Conservation (phyloP, 2,329 filamentous ascomycete genomes). For the Diaporthe citrichinensis region DNA sequence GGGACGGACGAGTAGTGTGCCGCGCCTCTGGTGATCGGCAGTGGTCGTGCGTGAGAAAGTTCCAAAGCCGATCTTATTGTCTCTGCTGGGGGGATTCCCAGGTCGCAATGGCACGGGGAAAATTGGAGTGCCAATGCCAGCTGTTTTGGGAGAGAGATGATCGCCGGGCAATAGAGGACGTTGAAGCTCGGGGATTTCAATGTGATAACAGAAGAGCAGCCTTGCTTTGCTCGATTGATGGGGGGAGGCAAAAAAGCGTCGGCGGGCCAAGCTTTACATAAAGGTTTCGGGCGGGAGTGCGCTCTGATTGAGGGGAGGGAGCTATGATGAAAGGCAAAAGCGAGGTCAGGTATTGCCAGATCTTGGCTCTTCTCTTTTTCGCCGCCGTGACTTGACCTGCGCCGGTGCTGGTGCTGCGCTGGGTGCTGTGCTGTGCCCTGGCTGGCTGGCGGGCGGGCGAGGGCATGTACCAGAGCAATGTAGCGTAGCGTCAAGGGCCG, state of each 20-base stretch:
- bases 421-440: conserved; percentile 11
- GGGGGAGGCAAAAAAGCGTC: background rate
- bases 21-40: conserved; percentile 30
- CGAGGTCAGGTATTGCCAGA: conserved; percentile 24
- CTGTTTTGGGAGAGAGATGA: conserved; percentile 13
- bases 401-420: background rate
- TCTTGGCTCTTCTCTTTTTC: conserved; percentile 20
- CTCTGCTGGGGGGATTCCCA: conserved; percentile 7
- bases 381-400: conserved; percentile 6
- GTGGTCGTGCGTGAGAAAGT: conserved; percentile 34
- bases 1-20: conserved; percentile 25
- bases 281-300: conserved; percentile 27
- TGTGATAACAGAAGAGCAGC: conserved; percentile 18
- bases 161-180: background rate
- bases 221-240: conserved; percentile 16
- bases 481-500: conserved; percentile 21
- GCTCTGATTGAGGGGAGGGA: conserved; percentile 16
- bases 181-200: background rate
- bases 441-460: conserved; percentile 19
- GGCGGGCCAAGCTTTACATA: conserved; percentile 39
- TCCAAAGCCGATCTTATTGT: conserved; percentile 31
- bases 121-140: conserved; percentile 29
- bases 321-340: conserved; percentile 39
- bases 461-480: conserved; percentile 15
- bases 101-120: conserved; percentile 28